A percentile compares a stretch with the other conserved stretches of the same genome.
Evolutionary conservation across 371 early-diverging fungal genomes (phyloP).

Genomic region (Mortierella sp.): DNA sequence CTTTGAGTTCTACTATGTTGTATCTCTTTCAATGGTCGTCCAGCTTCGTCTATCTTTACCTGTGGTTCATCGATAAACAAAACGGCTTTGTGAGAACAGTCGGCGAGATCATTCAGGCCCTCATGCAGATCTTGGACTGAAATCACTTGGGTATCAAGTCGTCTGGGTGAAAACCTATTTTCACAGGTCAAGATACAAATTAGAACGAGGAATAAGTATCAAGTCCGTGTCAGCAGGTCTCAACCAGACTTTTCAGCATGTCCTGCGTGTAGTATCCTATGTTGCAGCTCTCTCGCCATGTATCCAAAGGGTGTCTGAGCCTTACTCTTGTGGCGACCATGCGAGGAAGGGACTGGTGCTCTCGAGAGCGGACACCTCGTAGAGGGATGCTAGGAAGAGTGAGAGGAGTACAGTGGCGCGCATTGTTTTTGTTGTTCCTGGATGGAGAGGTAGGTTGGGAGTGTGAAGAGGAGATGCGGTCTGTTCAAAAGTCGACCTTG

Average conservation of each 20-base stretch:
- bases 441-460: neutral
- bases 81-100: constrained; percentile 51
- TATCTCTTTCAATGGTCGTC: too few species aligned
- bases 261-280: neutral
- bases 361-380: constrained; percentile 52
- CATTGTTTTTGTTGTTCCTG: constrained; percentile 34
- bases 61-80: constrained; percentile 48
- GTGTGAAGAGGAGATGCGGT: neutral
- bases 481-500: constrained; percentile 7
- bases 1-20: neutral
- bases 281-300: neutral
- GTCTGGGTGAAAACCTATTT: constrained; percentile 18
- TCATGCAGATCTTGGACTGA: constrained; percentile 44
- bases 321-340: constrained; percentile 54
- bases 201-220: neutral
- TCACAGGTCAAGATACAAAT: neutral
- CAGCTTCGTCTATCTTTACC: constrained; percentile 13
- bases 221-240: neutral
- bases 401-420: constrained; percentile 33
- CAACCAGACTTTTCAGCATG: neutral
- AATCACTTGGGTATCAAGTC: constrained; percentile 36
- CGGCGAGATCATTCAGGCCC: constrained; percentile 40
- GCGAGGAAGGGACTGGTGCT: constrained; percentile 51
- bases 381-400: constrained; percentile 37
- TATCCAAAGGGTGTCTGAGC: neutral